A percentile compares a stretch with the other conserved stretches of the same genome.
Conservation (phyloP, 495 filamentous ascomycete genomes). For the Podospora pseudocomata region DNA sequence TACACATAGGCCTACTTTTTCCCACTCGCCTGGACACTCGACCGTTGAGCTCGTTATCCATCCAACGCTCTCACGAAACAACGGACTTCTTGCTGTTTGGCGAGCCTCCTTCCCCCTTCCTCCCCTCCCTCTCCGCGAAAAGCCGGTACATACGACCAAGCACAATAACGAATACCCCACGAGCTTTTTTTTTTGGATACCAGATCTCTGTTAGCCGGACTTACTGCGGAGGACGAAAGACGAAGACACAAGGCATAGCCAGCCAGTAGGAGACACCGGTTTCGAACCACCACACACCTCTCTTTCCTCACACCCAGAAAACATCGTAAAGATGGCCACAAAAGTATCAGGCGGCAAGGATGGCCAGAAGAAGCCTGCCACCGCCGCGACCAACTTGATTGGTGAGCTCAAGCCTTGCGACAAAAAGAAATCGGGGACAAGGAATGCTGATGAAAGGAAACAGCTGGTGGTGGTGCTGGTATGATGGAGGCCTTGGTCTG, state of each 20-base stretch:
- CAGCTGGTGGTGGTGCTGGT: constrained; percentile 94
- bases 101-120: not conserved
- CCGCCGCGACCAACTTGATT: constrained; percentile 88
- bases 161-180: not conserved
- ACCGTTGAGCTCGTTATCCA: not conserved
- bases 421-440: not conserved
- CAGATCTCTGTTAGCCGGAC: constrained; percentile 2
- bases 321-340: constrained; percentile 35
- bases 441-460: constrained; percentile 18
- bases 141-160: not conserved
- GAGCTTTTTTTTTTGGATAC: constrained; percentile 7
- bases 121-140: not conserved
- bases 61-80: not conserved
- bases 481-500: constrained; percentile 99
- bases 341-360: constrained; percentile 50
- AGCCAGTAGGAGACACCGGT: not conserved
- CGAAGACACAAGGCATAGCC: constrained; percentile 3
- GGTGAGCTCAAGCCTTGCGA: constrained; percentile 51
- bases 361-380: constrained; percentile 69
- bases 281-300: not conserved
- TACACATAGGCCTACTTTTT: not conserved
- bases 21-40: constrained; percentile 1
- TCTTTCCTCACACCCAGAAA: constrained; percentile 4
- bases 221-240: not conserved
- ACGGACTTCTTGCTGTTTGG: not conserved